Conservation (phyloP, 306 rosid species). For the Mucuna pruriens region DNA sequence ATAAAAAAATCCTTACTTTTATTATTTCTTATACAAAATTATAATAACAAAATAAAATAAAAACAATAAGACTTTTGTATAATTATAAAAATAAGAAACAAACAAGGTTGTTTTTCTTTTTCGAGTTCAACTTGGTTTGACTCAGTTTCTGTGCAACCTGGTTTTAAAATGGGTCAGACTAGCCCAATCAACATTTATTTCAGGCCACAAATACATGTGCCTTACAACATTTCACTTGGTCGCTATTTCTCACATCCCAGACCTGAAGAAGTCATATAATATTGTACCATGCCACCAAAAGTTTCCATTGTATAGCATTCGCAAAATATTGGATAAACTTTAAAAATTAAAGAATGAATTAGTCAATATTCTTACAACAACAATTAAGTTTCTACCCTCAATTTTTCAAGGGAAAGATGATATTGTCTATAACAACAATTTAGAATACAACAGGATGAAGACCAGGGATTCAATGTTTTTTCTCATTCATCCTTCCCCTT, state of each 20-base stretch:
- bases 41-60: too few relatives aligned
- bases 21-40: too few relatives aligned
- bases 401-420: constrained; percentile 37
- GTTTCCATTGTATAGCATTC: not conserved
- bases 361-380: constrained; percentile 60
- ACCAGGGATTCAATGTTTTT: constrained; percentile 17
- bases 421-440: constrained; percentile 27
- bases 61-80: too few relatives aligned
- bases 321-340: not conserved
- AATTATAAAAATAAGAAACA: too few relatives aligned
- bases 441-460: constrained; percentile 41
- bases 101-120: too few relatives aligned
- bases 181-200: not conserved
- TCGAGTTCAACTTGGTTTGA: not conserved
- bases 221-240: not conserved
- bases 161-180: not conserved
- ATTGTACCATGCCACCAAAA: constrained; percentile 16
- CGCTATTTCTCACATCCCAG: constrained; percentile 23
- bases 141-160: not conserved
- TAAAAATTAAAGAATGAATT: constrained; percentile 57
- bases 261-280: not conserved
- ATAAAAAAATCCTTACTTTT: too few relatives aligned
- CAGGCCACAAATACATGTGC: not conserved
- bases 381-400: constrained; percentile 37
- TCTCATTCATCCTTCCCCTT: constrained; percentile 73